phyloP scores from a whole-genome alignment of 768 basidiomycete species.

The Lepiota brunneoincarnata region DNA sequence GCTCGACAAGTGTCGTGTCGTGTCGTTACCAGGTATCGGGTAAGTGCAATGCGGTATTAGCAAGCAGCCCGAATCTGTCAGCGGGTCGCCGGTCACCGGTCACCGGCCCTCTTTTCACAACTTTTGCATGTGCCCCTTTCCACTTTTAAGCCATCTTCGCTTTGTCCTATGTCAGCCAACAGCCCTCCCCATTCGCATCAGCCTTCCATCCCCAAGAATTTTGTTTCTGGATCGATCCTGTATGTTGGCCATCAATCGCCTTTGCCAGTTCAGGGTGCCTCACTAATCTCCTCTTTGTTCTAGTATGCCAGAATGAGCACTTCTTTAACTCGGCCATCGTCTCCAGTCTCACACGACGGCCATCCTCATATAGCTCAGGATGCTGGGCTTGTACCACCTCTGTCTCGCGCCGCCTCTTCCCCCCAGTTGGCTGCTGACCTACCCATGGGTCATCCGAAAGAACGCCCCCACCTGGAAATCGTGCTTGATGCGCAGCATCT shows the following conservation, averaged over 20 bases:
- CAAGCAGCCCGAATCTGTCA: too few species aligned
- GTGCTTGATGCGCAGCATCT: constrained; percentile 68
- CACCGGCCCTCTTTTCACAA: neutral
- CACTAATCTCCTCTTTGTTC: neutral
- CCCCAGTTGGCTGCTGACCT: constrained; percentile 5
- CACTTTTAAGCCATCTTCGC: neutral
- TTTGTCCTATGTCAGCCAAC: neutral
- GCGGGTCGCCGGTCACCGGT: neutral
- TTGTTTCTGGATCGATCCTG: neutral
- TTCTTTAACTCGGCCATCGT: constrained; percentile 1
- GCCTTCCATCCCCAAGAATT: neutral
- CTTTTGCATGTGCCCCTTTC: neutral
- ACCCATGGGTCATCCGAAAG: neutral
- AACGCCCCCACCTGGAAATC: constrained; percentile 65
- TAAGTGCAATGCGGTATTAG: too few species aligned
- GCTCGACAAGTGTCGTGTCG: too few species aligned
- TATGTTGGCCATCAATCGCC: neutral
- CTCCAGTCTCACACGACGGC: neutral
- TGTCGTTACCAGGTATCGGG: too few species aligned
- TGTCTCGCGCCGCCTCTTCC: neutral
- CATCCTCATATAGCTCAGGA: constrained; percentile 2
- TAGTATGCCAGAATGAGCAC: constrained; percentile 1
- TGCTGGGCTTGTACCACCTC: neutral
- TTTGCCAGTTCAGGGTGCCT: neutral
- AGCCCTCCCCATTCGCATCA: neutral